Evolutionary conservation across 345 rosid species (phyloP).

Genomic region (Arabidopsis suecica): DNA sequence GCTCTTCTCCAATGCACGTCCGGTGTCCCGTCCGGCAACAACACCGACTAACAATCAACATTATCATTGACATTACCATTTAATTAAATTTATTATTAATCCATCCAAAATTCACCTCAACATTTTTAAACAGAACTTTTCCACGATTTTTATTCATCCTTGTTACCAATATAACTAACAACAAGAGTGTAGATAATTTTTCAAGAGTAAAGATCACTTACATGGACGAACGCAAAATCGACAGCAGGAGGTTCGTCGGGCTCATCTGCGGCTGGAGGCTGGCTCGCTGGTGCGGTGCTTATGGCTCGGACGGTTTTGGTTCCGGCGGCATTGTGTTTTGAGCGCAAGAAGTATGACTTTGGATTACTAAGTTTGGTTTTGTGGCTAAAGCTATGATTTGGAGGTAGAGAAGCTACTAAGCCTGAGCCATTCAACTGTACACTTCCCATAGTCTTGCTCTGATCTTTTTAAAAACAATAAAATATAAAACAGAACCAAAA

Average conservation of each 20-base stretch:
- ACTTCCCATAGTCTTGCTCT: conserved; percentile 55
- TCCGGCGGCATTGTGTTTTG: conserved; percentile 39
- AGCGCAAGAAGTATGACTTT: conserved; percentile 36
- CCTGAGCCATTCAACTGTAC: conserved; percentile 61
- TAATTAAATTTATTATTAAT: not conserved
- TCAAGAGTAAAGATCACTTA: conserved; percentile 29
- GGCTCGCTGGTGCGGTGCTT: conserved; percentile 54
- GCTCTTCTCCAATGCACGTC: conserved; percentile 77
- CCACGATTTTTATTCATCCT: not conserved
- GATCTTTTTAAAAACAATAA: conserved; percentile 2
- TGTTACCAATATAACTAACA: not conserved
- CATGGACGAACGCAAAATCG: conserved; percentile 83
- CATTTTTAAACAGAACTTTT: not conserved
- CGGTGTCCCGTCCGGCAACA: conserved; percentile 90
- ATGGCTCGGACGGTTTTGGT: conserved; percentile 52
- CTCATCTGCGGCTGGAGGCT: conserved; percentile 42
- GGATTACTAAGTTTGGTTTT: conserved; percentile 23
- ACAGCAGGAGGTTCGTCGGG: conserved; percentile 63
- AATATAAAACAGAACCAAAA: conserved; percentile 3
- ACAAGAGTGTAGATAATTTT: not conserved
- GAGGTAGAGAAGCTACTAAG: conserved; percentile 55
- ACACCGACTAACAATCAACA: conserved; percentile 61
- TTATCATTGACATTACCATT: not conserved
- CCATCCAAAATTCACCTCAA: not conserved
- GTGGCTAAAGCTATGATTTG: conserved; percentile 36